Conservation (phyloP, 2,329 filamentous ascomycete species). For the Colletotrichum tropicale region DNA sequence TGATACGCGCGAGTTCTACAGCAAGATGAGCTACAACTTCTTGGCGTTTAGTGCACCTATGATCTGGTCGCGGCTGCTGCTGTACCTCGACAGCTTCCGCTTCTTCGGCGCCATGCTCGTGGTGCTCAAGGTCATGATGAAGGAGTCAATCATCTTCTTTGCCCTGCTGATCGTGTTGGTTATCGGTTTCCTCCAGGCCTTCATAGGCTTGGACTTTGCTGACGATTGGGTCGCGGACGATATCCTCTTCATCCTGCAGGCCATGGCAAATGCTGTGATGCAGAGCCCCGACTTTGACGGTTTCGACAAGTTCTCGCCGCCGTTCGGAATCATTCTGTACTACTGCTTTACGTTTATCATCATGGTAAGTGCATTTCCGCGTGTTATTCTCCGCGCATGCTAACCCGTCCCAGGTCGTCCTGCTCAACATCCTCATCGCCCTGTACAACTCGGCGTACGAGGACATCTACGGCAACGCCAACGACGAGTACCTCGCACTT, state of each 20-base stretch:
- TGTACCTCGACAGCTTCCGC: constrained; percentile 91
- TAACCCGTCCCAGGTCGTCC: constrained; percentile 54
- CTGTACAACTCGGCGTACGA: constrained; percentile 97
- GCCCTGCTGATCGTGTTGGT: constrained; percentile 85
- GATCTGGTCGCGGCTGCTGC: constrained; percentile 92
- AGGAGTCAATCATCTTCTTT: constrained; percentile 95
- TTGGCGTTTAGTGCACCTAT: constrained; percentile 91
- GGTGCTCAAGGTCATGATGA: constrained; percentile 94
- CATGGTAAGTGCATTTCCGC: constrained; percentile 65
- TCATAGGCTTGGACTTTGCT: constrained; percentile 86
- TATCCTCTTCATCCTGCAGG: constrained; percentile 74
- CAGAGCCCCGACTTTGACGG: constrained; percentile 87
- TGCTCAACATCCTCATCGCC: constrained; percentile 95
- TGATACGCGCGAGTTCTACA: constrained; percentile 66
- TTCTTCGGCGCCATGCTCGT: constrained; percentile 99
- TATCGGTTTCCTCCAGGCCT: constrained; percentile 88
- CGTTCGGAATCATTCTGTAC: constrained; percentile 94
- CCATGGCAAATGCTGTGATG: constrained; percentile 91
- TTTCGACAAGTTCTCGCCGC: constrained; percentile 89
- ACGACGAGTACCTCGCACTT: constrained; percentile 93
- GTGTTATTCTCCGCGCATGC: fast-evolving
- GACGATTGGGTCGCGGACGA: constrained; percentile 75
- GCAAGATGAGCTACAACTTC: constrained; percentile 89
- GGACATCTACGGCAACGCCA: constrained; percentile 90
- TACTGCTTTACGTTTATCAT: constrained; percentile 98